phyloP scores from a whole-genome alignment of 768 basidiomycete species.

The Roridomyces roridus region DNA sequence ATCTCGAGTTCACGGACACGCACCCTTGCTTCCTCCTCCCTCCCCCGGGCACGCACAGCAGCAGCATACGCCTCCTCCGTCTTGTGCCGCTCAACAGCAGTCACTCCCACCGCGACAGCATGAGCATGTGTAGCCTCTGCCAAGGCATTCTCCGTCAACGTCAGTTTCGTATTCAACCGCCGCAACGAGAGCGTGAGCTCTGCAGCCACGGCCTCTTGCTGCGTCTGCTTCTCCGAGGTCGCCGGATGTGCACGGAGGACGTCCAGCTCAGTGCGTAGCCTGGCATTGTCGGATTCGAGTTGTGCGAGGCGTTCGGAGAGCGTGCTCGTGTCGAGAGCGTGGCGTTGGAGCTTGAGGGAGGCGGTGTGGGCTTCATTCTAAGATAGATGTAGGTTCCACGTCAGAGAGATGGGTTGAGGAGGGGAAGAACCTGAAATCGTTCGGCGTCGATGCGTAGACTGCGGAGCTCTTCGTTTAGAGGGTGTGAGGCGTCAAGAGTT shows the following conservation, averaged over 20 bases:
- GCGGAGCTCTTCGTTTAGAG: slow-evolving; percentile 15
- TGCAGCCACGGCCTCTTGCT: neutral
- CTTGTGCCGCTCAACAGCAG: slow-evolving; percentile 45
- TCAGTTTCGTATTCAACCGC: slow-evolving; percentile 71
- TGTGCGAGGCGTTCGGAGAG: slow-evolving; percentile 38
- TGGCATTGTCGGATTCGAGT: slow-evolving; percentile 52
- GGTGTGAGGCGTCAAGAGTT: slow-evolving; percentile 13
- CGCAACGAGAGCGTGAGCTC: slow-evolving; percentile 74
- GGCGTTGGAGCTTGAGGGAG: slow-evolving; percentile 55
- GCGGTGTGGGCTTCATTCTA: slow-evolving; percentile 56
- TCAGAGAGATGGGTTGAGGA: neutral
- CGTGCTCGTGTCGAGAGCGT: slow-evolving; percentile 47
- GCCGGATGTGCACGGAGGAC: slow-evolving; percentile 48
- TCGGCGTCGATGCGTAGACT: neutral
- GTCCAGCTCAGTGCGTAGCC: slow-evolving; percentile 45
- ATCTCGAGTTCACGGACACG: slow-evolving; percentile 57
- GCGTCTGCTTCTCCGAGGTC: slow-evolving; percentile 19
- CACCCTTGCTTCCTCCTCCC: slow-evolving; percentile 58
- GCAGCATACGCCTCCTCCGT: slow-evolving; percentile 62
- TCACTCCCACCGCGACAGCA: slow-evolving; percentile 47
- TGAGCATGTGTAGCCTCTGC: slow-evolving; percentile 56
- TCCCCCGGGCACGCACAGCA: slow-evolving; percentile 55
- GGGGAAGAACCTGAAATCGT: neutral
- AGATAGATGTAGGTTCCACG: neutral
- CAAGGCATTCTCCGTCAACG: slow-evolving; percentile 62